Percentiles rank a stretch among this genome's conserved stretches.
phyloP scores from a whole-genome alignment of 805 yeast genomes.

The Ogataea zsoltii region DNA sequence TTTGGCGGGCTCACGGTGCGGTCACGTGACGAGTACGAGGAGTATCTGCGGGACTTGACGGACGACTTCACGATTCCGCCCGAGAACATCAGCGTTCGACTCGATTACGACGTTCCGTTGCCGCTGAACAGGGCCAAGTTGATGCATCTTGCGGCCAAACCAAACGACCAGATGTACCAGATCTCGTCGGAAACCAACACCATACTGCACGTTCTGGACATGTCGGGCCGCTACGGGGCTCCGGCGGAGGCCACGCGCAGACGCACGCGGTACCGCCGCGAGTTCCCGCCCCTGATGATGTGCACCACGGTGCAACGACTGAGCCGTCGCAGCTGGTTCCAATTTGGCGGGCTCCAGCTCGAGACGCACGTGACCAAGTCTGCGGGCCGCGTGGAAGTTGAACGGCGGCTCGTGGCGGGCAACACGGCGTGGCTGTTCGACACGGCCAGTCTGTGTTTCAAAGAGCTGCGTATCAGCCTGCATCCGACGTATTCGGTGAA shows the following conservation, averaged over 20 bases:
- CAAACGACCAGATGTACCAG: conserved; percentile 39
- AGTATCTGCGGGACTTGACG: conserved; percentile 28
- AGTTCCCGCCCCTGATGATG: conserved; percentile 53
- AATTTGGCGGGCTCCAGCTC: conserved; percentile 69
- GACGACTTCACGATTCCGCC: conserved; percentile 35
- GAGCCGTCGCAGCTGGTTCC: conserved; percentile 56
- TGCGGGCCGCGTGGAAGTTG: conserved; percentile 41
- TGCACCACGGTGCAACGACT: conserved; percentile 50
- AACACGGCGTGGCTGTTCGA: conserved; percentile 63
- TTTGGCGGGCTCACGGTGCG: conserved; percentile 46
- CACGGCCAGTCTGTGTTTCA: conserved; percentile 46
- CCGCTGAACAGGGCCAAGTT: conserved; percentile 45
- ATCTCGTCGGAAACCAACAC: conserved; percentile 43
- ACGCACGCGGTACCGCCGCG: conserved; percentile 13
- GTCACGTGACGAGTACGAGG: conserved; percentile 26
- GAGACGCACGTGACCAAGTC: conserved; percentile 36
- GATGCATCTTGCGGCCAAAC: conserved; percentile 42
- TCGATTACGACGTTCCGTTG: conserved; percentile 42
- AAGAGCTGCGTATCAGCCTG: conserved; percentile 40
- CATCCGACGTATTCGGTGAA: conserved; percentile 32
- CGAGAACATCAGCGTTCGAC: conserved; percentile 30
- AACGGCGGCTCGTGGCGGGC: conserved; percentile 34
- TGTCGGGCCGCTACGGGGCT: conserved; percentile 4
- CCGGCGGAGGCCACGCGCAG: not conserved
- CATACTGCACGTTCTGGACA: conserved; percentile 26